Base-by-base conservation (phyloP, 768 basidiomycete genomes). In the Aureoboletus auriporus region DNA sequence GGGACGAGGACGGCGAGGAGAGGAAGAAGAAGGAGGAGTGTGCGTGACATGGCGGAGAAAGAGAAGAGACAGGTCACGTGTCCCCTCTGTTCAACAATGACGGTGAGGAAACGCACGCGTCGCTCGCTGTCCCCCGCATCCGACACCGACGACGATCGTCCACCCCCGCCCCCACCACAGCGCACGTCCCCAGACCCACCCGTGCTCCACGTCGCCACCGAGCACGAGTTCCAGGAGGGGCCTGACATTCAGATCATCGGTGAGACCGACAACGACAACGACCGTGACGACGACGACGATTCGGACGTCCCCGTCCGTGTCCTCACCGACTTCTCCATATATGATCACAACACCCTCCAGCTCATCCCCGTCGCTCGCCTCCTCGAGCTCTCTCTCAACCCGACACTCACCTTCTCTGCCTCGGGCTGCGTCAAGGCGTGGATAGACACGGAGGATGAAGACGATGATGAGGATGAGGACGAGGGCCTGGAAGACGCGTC, bases 321-420 rank as follows among this genome's bases (percentile, higher is more conserved):
- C 0, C 68, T 88, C 8, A 64, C 69, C 0, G 67, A 81, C 49
- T 87, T 85, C 55, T 59, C 68, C 0, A 65, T 86, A 29, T 85
- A 82, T 46, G 64, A 79, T 12, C 28, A 52, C 11, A 49, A 58
- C 1, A 71, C 72, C 1, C 47, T 57, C 7, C 60, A 70, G 13
- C 57, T 79, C 4, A 59, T 84, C 8, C 66, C 71, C 2, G 58
- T 79, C 13, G 69, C 61, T 0, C 53, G 68, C 34, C 63, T 84
- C 7, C 55, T 74, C 8, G 57, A 64, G n/a, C 52, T 71, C 40
- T 34, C 57, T 27, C 55, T 39, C 40, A 58, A 63, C 7, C 53
- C 35, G 42, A 13, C 10, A 20, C 44, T 51, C n/a, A 43, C 52
- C 16, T 63, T 56, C 73, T 77, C 40, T 20, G 75, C 57, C 63